Evolutionary conservation across 805 yeast species (phyloP).

Genomic region (Pichia paraexigua): DNA sequence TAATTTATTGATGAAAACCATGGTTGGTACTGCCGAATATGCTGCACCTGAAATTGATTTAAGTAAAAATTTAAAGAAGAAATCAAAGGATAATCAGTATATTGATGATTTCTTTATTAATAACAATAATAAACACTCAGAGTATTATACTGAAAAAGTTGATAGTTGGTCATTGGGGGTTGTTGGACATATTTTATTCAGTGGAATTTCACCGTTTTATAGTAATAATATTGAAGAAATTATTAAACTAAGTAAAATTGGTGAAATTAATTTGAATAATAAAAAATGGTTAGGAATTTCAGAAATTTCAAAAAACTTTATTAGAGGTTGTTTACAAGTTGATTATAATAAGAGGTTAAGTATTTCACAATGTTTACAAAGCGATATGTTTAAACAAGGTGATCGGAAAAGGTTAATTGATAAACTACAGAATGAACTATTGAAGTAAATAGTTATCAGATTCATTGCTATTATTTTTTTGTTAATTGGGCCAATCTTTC

Average conservation of each 20-base stretch:
- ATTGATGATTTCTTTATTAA: slow-evolving; percentile 2
- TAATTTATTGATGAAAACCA: slow-evolving; percentile 18
- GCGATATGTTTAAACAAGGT: slow-evolving; percentile 6
- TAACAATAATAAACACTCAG: not conserved
- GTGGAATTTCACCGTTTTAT: slow-evolving; percentile 60
- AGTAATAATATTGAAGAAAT: slow-evolving; percentile 34
- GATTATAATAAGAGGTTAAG: slow-evolving; percentile 23
- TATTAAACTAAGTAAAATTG: slow-evolving; percentile 34
- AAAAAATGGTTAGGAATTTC: slow-evolving; percentile 32
- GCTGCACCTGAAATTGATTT: slow-evolving; percentile 66
- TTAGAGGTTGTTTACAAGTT: slow-evolving; percentile 32
- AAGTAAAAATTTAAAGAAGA: not conserved
- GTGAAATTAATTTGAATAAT: slow-evolving; percentile 32
- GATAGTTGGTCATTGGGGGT: slow-evolving; percentile 69
- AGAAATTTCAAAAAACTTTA: slow-evolving; percentile 31
- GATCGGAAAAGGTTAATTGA: not conserved
- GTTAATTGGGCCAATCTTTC: too few species aligned
- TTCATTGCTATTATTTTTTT: too few species aligned
- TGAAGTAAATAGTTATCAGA: not conserved
- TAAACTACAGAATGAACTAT: not conserved
- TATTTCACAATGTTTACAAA: slow-evolving; percentile 1
- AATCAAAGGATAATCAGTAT: not conserved
- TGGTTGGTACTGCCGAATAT: slow-evolving; percentile 51
- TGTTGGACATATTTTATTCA: slow-evolving; percentile 47
- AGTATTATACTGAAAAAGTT: slow-evolving; percentile 42